Evolutionary conservation across 176 grass and related monocot genomes (phyloP), one percentile per base, ranked within the genome.

Genomic region (Dactylis glomerata): DNA sequence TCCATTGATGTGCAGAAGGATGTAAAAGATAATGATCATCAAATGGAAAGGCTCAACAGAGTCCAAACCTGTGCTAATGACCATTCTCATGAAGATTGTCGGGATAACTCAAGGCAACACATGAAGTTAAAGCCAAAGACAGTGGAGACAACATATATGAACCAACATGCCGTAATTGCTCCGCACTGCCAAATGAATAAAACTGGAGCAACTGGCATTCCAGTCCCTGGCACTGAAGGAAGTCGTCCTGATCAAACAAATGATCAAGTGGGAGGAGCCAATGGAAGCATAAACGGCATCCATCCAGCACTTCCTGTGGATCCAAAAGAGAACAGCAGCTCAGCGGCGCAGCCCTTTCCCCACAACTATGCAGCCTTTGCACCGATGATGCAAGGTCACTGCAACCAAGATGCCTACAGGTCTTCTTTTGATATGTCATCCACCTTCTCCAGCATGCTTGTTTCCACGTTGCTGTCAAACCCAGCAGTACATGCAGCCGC

Each of bases 391-490:
- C 84, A 91, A 59, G 82, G 81, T 76, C 88, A 94, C 28, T 89
- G 89, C 66, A 81, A 83, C 64, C 89, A 92, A 85, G 91, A 94
- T 94, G 84, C 83, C 63, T 86, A 91, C 83, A 92, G 83, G 74
- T 89, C 87, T 64, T 96, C 92, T 36, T 28, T 89, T 47, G 89
- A 87, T 83, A 77, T 92, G 61, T 88, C 93, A 68, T 89, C 96
- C 80, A 82, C 81, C 49, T 98, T 99, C 78, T 89, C 93, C 78
- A 92, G 76, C 88, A 87, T 99, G 70, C 71, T 94, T 83, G 77
- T 94, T 77, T 99, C 93, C 67, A 92, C 93, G 0, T 87, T 99
- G 36, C 57, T 99, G 87, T 92, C 94, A 76, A 99, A 94, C 82
- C 93, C 97, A 55, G 76, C 93, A 54, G 73, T 94, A 47, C 84